Conservation (phyloP, 768 basidiomycete genomes). For the Gloeostereum incarnatum region DNA sequence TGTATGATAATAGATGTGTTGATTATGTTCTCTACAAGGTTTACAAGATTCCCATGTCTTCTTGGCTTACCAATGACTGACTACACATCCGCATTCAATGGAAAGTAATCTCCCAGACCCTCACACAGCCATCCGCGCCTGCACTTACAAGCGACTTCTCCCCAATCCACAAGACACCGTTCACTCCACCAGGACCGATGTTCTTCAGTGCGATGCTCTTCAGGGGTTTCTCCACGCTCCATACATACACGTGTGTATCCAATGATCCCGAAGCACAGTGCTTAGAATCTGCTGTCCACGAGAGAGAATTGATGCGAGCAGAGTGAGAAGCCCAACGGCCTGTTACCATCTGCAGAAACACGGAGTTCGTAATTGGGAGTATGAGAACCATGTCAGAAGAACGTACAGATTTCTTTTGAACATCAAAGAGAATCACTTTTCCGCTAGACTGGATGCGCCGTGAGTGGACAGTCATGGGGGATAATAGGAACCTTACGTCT, state of each 20-base stretch:
- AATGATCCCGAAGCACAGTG: conserved; percentile 84
- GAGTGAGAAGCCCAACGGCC: conserved; percentile 84
- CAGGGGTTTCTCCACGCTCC: conserved; percentile 62
- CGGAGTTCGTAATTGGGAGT: conserved; percentile 1
- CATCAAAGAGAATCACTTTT: conserved; percentile 72
- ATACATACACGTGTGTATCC: conserved; percentile 91
- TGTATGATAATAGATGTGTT: too few species aligned
- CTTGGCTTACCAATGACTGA: too few species aligned
- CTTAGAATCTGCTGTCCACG: conserved; percentile 64
- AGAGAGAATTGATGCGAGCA: conserved; percentile 69
- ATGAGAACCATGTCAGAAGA: not conserved
- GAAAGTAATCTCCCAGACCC: conserved; percentile 57
- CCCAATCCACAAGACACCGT: conserved; percentile 70
- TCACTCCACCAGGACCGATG: conserved; percentile 79
- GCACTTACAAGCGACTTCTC: conserved; percentile 50
- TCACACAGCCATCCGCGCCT: conserved; percentile 77
- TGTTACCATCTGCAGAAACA: conserved; percentile 41
- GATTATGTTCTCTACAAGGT: too few species aligned
- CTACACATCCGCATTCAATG: too few species aligned
- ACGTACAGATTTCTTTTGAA: conserved; percentile 50
- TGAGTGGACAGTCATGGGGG: not conserved
- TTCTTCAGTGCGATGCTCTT: conserved; percentile 80
- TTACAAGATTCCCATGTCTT: too few species aligned
- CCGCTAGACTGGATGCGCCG: conserved; percentile 53
- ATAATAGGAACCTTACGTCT: conserved; percentile 52